These are phyloP conservation scores for Ustilago tritici DNA, from an alignment of 1,284 basidiomycete species.

Conservation along the genomic window DNA sequence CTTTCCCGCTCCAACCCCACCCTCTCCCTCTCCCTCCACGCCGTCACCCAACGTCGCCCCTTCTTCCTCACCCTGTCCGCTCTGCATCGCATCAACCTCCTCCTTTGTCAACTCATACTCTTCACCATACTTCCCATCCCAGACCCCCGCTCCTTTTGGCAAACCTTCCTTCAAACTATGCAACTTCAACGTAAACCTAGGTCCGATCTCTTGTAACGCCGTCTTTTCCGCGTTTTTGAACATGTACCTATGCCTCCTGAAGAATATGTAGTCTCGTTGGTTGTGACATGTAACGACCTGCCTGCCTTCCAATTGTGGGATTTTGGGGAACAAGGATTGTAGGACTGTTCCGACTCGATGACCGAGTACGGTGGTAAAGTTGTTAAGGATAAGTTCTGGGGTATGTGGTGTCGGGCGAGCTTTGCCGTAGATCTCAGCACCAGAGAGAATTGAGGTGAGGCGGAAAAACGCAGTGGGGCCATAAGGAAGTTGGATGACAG, in stretches of 20 bases:
- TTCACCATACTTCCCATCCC: slow-evolving; percentile 75
- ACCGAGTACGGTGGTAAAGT: slow-evolving; percentile 92
- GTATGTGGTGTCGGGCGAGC: slow-evolving; percentile 91
- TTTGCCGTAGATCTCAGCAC: slow-evolving; percentile 85
- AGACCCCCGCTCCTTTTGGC: slow-evolving; percentile 74
- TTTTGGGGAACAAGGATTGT: slow-evolving; percentile 92
- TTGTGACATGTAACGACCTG: slow-evolving; percentile 98
- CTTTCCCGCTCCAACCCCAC: background rate
- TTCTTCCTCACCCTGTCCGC: slow-evolving; percentile 14
- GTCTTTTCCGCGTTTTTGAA: slow-evolving; percentile 85
- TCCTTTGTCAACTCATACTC: slow-evolving; percentile 57
- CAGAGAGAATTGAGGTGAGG: slow-evolving; percentile 86
- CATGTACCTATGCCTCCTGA: slow-evolving; percentile 93
- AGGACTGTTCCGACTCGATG: slow-evolving; percentile 93
- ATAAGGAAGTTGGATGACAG: slow-evolving; percentile 86
- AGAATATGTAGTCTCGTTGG: slow-evolving; percentile 97
- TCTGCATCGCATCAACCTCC: slow-evolving; percentile 47
- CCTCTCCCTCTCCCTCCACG: slow-evolving; percentile 5
- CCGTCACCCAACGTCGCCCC: slow-evolving; percentile 8
- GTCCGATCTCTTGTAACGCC: slow-evolving; percentile 95
- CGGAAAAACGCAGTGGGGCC: slow-evolving; percentile 98
- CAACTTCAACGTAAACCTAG: slow-evolving; percentile 94
- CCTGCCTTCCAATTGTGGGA: slow-evolving; percentile 94
- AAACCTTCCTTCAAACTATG: slow-evolving; percentile 88
- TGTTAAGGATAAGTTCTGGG: slow-evolving; percentile 95